Evolutionary conservation across 495 filamentous ascomycete species (phyloP).

Genomic region (Hyphodiscus hymeniophilus): DNA sequence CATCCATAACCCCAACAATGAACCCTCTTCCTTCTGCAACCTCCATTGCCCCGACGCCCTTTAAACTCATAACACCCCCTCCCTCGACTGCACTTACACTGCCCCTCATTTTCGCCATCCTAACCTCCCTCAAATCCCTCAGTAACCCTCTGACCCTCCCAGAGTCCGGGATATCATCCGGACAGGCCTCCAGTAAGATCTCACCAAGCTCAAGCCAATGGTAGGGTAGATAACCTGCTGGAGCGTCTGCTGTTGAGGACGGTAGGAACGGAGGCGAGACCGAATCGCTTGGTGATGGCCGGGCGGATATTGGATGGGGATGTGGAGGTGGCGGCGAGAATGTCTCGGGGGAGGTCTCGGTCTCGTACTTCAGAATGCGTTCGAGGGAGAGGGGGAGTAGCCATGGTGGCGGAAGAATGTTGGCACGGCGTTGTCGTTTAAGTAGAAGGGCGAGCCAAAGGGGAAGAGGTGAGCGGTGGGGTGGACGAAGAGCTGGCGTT

Average conservation of each 20-base stretch:
- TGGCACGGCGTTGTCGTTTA: constrained; percentile 89
- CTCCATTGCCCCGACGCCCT: constrained; percentile 87
- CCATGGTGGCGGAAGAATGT: constrained; percentile 89
- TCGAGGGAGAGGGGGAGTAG: constrained; percentile 64
- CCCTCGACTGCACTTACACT: constrained; percentile 63
- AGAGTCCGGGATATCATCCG: constrained; percentile 73
- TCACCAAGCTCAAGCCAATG: constrained; percentile 90
- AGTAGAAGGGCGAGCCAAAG: constrained; percentile 97
- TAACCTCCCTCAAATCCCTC: constrained; percentile 77
- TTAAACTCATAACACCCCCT: constrained; percentile 64
- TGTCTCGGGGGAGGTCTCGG: constrained; percentile 45
- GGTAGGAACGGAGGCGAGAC: constrained; percentile 54
- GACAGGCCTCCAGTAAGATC: constrained; percentile 72
- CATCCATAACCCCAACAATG: constrained; percentile 78
- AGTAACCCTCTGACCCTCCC: constrained; percentile 68
- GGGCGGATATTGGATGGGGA: constrained; percentile 30
- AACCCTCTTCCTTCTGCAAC: constrained; percentile 80
- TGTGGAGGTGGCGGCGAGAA: constrained; percentile 71
- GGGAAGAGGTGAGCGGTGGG: constrained; percentile 70
- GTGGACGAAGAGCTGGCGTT: constrained; percentile 66
- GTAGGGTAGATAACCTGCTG: constrained; percentile 67
- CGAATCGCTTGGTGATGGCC: constrained; percentile 14
- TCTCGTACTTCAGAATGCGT: constrained; percentile 73
- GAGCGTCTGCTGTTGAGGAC: constrained; percentile 48
- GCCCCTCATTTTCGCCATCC: constrained; percentile 80